Conservation (phyloP, 768 basidiomycete species). For the Pisolithus tinctorius region DNA sequence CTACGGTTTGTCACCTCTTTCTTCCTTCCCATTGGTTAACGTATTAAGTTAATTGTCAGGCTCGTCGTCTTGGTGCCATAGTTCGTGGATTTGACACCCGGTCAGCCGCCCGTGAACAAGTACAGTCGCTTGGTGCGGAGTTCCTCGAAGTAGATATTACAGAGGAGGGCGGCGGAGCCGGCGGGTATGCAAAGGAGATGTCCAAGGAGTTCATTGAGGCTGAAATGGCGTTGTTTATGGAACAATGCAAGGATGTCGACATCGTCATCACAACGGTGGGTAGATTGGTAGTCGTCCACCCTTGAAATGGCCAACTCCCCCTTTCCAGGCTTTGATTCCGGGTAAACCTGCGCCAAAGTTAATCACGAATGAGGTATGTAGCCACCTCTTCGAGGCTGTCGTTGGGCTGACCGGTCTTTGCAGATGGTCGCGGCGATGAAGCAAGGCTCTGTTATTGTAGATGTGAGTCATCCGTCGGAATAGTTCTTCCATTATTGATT, state of each 20-base stretch:
- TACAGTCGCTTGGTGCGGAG: constrained; percentile 85
- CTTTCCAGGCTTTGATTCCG: constrained; percentile 66
- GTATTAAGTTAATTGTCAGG: constrained; percentile 33
- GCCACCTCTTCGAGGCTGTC: background rate
- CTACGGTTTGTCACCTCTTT: constrained; percentile 44
- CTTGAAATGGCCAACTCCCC: background rate
- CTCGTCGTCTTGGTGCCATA: constrained; percentile 78
- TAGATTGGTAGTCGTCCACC: background rate
- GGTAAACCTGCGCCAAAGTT: constrained; percentile 83
- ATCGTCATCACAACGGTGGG: constrained; percentile 79
- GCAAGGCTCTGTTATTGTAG: constrained; percentile 84
- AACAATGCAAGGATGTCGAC: constrained; percentile 85
- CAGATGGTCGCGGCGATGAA: constrained; percentile 87
- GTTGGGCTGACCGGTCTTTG: constrained; percentile 6
- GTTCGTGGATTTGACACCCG: constrained; percentile 87
- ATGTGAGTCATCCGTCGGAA: constrained; percentile 28
- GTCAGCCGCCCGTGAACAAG: constrained; percentile 80
- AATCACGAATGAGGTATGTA: constrained; percentile 57
- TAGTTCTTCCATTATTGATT: constrained; percentile 9
- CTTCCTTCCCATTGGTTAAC: background rate
- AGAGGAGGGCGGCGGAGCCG: constrained; percentile 77
- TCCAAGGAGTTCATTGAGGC: constrained; percentile 85
- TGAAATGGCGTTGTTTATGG: constrained; percentile 83
- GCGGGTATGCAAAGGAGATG: constrained; percentile 89
- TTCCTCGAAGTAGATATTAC: constrained; percentile 76